Conservation (phyloP, 345 rosid genomes). For the Acer campestre region DNA sequence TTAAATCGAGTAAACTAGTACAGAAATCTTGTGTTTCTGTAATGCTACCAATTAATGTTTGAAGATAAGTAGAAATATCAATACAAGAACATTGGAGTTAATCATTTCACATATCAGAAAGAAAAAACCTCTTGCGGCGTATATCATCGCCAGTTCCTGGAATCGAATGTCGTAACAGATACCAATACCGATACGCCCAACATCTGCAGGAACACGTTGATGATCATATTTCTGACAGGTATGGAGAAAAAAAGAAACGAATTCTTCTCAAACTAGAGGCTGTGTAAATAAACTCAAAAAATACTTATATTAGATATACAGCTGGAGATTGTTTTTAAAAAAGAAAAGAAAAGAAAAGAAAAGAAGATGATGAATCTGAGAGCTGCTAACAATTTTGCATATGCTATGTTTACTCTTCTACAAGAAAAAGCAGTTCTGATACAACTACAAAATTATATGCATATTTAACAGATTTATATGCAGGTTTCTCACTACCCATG, state of each 20-base stretch:
- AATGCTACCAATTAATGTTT: not conserved
- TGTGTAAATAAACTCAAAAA: not conserved
- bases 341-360: too few relatives aligned
- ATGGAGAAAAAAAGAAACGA: not conserved
- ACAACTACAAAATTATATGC: not conserved
- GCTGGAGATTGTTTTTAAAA: not conserved
- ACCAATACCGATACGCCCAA: constrained; percentile 93
- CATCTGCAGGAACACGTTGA: constrained; percentile 56
- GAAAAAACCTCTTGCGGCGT: constrained; percentile 83
- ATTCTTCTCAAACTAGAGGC: not conserved
- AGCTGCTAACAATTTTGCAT: not conserved
- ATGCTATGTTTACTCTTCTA: not conserved
- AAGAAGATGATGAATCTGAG: not conserved
- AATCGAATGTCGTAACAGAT: constrained; percentile 90
- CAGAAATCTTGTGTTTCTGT: not conserved
- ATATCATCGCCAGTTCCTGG: constrained; percentile 89
- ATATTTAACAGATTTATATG: not conserved
- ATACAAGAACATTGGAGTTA: not conserved
- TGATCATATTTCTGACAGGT: constrained; percentile 2
- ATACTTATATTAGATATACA: not conserved
- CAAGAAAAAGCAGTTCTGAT: not conserved
- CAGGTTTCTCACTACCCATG: too few relatives aligned
- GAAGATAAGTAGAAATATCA: not conserved
- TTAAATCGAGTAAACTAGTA: not conserved
- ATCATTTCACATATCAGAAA: constrained; percentile 4